phyloP scores from a whole-genome alignment of 176 grass and related monocot genomes.

The barley (Hordeum vulgare) region MorexV3_pseudomolecules_assembly NC_058523.1:522504199-522504698 shows the following conservation, averaged over 20 bases:
- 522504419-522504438: conserved; percentile 36
- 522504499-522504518: neutral
- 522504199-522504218: conserved; percentile 76
- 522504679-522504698: neutral
- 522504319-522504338: conserved; percentile 89
- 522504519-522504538: too few species aligned
- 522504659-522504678: conserved; percentile 30
- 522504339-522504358: conserved; percentile 15
- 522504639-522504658: neutral
- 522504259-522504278: conserved; percentile 83
- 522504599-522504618: neutral
- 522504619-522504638: too few species aligned
- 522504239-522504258: conserved; percentile 50
- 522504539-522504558: neutral
- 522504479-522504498: conserved; percentile 2
- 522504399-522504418: conserved; percentile 75
- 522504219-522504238: conserved; percentile 83
- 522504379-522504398: conserved; percentile 88
- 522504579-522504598: conserved; percentile 13
- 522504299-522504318: conserved; percentile 88
- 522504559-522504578: neutral
- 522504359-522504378: conserved; percentile 39
- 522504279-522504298: conserved; percentile 49
- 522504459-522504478: neutral
- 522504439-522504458: neutral